A percentile compares a stretch with the other conserved stretches of the same genome.
Conservation (phyloP, 1,139 yeast genomes). For the Yamadazyma jaroonii region DNA sequence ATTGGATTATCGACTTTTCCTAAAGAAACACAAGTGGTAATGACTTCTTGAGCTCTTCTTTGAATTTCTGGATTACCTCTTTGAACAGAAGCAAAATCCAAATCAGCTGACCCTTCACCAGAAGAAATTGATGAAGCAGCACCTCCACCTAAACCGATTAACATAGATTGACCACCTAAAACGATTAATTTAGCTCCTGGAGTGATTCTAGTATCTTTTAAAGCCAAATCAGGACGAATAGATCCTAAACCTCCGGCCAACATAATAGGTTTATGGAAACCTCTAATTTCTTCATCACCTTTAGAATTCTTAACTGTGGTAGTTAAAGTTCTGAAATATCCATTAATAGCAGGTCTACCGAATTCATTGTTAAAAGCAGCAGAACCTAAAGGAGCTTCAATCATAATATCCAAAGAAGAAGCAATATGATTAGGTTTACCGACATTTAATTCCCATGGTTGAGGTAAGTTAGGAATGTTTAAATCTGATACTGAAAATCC, state of each 20-base stretch:
- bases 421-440: constrained; percentile 96
- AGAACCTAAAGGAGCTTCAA: constrained; percentile 96
- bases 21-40: constrained; percentile 86
- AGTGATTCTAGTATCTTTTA: constrained; percentile 83
- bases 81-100: constrained; percentile 98
- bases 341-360: constrained; percentile 96
- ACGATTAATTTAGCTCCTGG: constrained; percentile 93
- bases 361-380: constrained; percentile 99
- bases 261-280: constrained; percentile 99
- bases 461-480: constrained; percentile 76
- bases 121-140: constrained; percentile 96
- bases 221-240: constrained; percentile 87
- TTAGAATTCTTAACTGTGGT: constrained; percentile 64
- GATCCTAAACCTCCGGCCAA: constrained; percentile 99
- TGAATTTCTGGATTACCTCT: constrained; percentile 99
- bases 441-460: constrained; percentile 89
- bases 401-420: constrained; percentile 88
- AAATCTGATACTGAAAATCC: constrained; percentile 94
- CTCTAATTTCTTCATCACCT: constrained; percentile 76
- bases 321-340: constrained; percentile 94
- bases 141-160: constrained; percentile 99
- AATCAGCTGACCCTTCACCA: constrained; percentile 93
- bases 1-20: constrained; percentile 76
- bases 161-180: constrained; percentile 98
- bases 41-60: constrained; percentile 98